These are phyloP conservation scores for Sporobolomyces phaffii DNA, from an alignment of 768 basidiomycete species.

Conservation along the genomic window DNA sequence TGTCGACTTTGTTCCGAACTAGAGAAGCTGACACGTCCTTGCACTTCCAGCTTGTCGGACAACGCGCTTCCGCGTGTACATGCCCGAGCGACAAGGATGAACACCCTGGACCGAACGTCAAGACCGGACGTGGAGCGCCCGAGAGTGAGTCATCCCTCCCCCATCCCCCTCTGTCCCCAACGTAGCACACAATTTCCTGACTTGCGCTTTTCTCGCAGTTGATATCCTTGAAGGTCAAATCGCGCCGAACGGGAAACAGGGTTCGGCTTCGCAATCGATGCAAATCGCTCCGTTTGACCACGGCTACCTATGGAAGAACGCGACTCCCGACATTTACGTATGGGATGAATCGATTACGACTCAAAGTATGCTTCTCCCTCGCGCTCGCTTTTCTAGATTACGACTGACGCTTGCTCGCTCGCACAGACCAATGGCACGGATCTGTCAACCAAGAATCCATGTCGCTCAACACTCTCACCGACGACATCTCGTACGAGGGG, in stretches of 20 bases:
- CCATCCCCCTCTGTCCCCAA: too few species aligned
- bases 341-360: conserved; percentile 48
- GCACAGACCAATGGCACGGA: conserved; percentile 32
- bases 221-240: conserved; percentile 73
- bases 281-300: conserved; percentile 56
- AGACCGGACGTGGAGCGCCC: conserved; percentile 65
- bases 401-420: too few species aligned
- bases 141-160: conserved; percentile 52
- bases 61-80: conserved; percentile 77
- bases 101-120: conserved; percentile 66
- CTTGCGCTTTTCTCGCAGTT: conserved; percentile 12
- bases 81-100: conserved; percentile 62
- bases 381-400: too few species aligned
- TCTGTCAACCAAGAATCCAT: conserved; percentile 32
- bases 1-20: background rate
- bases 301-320: conserved; percentile 59
- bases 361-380: conserved; percentile 16
- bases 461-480: conserved; percentile 35
- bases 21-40: too few species aligned
- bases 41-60: conserved; percentile 80
- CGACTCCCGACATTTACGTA: conserved; percentile 54
- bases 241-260: conserved; percentile 50
- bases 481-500: conserved; percentile 31
- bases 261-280: conserved; percentile 71
- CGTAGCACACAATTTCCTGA: background rate